A percentile compares a stretch with the other conserved stretches of the same genome.
These are phyloP conservation scores for Ogataea nakhonphanomensis DNA, from an alignment of 805 yeast genomes.

Conservation along the genomic window DNA sequence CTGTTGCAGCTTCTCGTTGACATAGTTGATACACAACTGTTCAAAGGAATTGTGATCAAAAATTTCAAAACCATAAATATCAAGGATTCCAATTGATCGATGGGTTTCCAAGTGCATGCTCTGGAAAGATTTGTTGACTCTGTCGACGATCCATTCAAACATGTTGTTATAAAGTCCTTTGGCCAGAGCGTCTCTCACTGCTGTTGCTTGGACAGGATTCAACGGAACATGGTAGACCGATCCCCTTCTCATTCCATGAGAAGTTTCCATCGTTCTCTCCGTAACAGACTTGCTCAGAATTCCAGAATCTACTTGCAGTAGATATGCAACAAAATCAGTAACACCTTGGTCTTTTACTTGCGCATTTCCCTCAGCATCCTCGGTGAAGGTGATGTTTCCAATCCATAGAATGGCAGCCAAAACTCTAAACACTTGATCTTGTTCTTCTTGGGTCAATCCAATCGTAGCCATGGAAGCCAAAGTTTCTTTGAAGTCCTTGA, in stretches of 20 bases:
- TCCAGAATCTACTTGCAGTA: conserved; percentile 74
- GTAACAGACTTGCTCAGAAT: conserved; percentile 63
- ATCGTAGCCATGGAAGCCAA: conserved; percentile 82
- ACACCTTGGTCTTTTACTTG: conserved; percentile 80
- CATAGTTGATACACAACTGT: conserved; percentile 93
- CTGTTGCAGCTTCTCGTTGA: conserved; percentile 93
- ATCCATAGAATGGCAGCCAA: conserved; percentile 89
- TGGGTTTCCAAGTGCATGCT: conserved; percentile 37
- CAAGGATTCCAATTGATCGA: conserved; percentile 87
- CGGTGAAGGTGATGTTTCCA: conserved; percentile 84
- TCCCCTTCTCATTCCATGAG: conserved; percentile 86
- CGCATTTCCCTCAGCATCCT: conserved; percentile 85
- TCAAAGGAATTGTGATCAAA: conserved; percentile 94
- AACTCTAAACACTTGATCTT: conserved; percentile 83
- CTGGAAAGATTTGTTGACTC: conserved; percentile 79
- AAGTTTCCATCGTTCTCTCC: conserved; percentile 84
- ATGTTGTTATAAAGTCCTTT: conserved; percentile 89
- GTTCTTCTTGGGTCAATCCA: conserved; percentile 79
- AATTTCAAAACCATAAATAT: conserved; percentile 95
- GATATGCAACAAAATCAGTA: conserved; percentile 91
- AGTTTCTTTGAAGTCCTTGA: conserved; percentile 75
- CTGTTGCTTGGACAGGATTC: conserved; percentile 87
- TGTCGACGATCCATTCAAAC: conserved; percentile 93
- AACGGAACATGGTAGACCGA: conserved; percentile 93
- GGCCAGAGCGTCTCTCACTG: conserved; percentile 92